Evolutionary conservation across 164 flowering plant genomes (phyloP), one percentile per base, ranked within the genome.

Genomic region (Piper betle): DNA sequence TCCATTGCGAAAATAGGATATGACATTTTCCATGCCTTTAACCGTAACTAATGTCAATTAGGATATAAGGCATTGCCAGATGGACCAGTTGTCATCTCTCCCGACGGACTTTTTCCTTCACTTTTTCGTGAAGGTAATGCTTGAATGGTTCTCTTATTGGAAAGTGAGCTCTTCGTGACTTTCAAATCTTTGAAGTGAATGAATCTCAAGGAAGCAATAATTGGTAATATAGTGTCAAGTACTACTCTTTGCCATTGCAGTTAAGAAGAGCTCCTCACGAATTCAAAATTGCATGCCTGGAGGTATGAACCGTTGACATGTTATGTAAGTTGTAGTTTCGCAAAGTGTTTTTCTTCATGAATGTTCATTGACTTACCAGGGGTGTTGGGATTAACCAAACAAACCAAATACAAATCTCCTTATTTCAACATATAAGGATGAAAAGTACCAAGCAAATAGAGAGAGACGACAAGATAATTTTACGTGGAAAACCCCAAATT

Each of bases 211-310:
- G 6, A 7, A 53, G 58, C 17, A 57, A 18, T 41, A 16, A 62
- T 41, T 55, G 12, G 4, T 58, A n/a, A 2, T 38, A 15, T 37
- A 12, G 10, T 53, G 2, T 8, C 5, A 6, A 53, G 15, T 20
- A n/a, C 4, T 53, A 60, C 37, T 20, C 58, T 5, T 63, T 60
- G 12, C 39, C 6, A 38, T 65, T 52, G 68, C 88, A 92, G 98
- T 92, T 92, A 42, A 77, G 96, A 76, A 79, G 98, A 68, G 96
- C 96, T 75, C 98, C 99, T 66, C 99, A 93, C 67, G 99, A 93
- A 73, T 93, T 93, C 83, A 93, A 93, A 81, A 93, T 93, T 40
- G 75, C 86, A 41, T 93, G 97, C 80, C 74, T 93, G 50, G 93
- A 85, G 89, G 99, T 93, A 62, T 53, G 83, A 15, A 43, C 8